Conservation (phyloP, 1,284 basidiomycete genomes). For the Trichosporon asahii region DNA sequence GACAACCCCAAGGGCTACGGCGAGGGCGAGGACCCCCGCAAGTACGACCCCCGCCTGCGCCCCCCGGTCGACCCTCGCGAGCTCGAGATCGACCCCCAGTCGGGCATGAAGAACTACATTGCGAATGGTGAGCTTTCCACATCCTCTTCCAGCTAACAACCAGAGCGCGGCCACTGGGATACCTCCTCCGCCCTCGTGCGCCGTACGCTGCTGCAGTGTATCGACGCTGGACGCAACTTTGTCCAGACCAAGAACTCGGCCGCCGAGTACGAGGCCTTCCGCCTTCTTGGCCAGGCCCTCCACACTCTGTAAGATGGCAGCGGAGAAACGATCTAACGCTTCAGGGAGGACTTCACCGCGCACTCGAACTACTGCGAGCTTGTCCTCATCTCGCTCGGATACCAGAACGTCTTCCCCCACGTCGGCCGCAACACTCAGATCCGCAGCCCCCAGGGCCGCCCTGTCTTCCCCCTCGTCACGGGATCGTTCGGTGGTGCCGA, state of each 20-base stretch:
- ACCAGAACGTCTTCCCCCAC: constrained; percentile 78
- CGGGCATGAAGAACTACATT: constrained; percentile 96
- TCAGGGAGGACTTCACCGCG: constrained; percentile 61
- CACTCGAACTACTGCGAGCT: constrained; percentile 88
- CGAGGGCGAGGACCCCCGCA: constrained; percentile 76
- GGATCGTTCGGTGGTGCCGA: constrained; percentile 84
- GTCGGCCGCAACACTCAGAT: constrained; percentile 78
- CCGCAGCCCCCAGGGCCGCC: constrained; percentile 69
- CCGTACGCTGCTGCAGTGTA: constrained; percentile 68
- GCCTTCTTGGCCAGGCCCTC: constrained; percentile 66
- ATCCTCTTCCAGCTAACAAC: constrained; percentile 4
- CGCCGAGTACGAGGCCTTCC: constrained; percentile 77
- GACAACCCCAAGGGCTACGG: constrained; percentile 78
- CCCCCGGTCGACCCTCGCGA: constrained; percentile 73
- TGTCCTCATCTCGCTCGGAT: constrained; percentile 67
- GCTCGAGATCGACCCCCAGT: constrained; percentile 76
- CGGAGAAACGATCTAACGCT: not conserved
- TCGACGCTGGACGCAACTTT: constrained; percentile 58
- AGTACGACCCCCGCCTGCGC: constrained; percentile 71
- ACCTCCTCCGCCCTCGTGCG: constrained; percentile 81
- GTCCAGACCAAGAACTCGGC: constrained; percentile 61
- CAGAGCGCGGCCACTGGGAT: constrained; percentile 73
- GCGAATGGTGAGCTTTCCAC: constrained; percentile 62
- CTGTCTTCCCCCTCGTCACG: constrained; percentile 79
- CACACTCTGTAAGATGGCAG: constrained; percentile 37